phyloP scores from a whole-genome alignment of 2,329 filamentous ascomycete genomes.

The Xylariomycetidae sp. region DNA sequence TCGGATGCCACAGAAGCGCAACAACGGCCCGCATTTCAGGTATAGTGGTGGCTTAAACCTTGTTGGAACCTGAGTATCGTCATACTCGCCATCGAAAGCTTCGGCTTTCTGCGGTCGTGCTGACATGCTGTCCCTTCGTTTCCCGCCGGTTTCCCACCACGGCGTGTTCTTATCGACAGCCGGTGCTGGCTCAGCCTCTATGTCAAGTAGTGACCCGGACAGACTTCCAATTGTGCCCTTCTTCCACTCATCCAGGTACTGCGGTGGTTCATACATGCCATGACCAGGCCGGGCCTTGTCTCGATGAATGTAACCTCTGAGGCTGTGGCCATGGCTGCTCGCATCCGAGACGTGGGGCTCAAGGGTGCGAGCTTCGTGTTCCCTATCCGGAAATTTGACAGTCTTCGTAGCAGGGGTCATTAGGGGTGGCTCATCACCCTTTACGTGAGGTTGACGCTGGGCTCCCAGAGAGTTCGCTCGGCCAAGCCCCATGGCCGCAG shows the following conservation, averaged over 20 bases:
- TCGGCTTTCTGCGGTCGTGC: constrained; percentile 52
- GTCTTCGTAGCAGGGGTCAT: constrained; percentile 18
- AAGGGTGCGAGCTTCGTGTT: constrained; percentile 13
- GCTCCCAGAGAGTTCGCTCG: constrained; percentile 10
- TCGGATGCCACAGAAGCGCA: constrained; percentile 84
- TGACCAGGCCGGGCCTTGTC: constrained; percentile 40
- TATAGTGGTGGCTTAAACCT: constrained; percentile 80
- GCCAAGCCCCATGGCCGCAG: constrained; percentile 8
- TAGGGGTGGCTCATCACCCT: constrained; percentile 6
- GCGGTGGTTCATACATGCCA: constrained; percentile 54
- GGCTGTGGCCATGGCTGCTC: constrained; percentile 16
- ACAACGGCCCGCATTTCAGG: constrained; percentile 82
- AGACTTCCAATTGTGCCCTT: constrained; percentile 61
- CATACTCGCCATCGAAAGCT: constrained; percentile 63
- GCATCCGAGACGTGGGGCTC: constrained; percentile 18
- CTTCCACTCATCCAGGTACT: constrained; percentile 69
- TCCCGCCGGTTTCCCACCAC: constrained; percentile 71
- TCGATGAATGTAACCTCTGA: constrained; percentile 23
- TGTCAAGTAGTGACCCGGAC: constrained; percentile 54
- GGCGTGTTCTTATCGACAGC: constrained; percentile 49
- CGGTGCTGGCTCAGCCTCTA: constrained; percentile 36
- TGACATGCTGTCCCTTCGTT: constrained; percentile 40
- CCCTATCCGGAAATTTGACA: constrained; percentile 26
- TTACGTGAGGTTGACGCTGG: constrained; percentile 5
- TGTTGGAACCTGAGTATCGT: constrained; percentile 59